These are phyloP conservation scores for Epichloe scottii DNA, from an alignment of 2,329 filamentous ascomycete species.

Conservation along the genomic window DNA sequence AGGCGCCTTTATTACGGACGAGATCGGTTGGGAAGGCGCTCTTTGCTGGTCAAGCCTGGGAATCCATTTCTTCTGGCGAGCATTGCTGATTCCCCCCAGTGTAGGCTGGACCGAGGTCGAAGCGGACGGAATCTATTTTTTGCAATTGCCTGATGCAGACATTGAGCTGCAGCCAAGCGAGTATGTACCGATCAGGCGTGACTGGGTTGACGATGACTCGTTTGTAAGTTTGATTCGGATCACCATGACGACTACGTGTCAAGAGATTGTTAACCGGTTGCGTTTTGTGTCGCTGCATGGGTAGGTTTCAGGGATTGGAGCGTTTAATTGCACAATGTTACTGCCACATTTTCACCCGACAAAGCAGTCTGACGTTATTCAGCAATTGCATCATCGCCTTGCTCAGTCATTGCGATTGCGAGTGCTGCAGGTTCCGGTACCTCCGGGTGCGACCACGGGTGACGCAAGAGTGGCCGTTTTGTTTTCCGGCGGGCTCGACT, in stretches of 20 bases:
- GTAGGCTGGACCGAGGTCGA: slow-evolving; percentile 66
- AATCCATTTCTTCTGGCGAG: slow-evolving; percentile 53
- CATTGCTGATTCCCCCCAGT: slow-evolving; percentile 40
- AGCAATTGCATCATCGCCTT: slow-evolving; percentile 40
- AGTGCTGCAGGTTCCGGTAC: slow-evolving; percentile 51
- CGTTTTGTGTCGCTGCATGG: slow-evolving; percentile 7
- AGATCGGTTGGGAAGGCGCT: slow-evolving; percentile 78
- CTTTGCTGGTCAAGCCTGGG: slow-evolving; percentile 52
- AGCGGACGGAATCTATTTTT: slow-evolving; percentile 66
- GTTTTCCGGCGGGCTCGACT: slow-evolving; percentile 92
- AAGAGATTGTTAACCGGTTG: slow-evolving; percentile 16
- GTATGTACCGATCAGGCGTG: slow-evolving; percentile 12
- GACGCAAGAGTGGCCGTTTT: slow-evolving; percentile 59
- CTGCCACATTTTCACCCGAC: slow-evolving; percentile 14
- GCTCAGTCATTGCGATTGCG: slow-evolving; percentile 50
- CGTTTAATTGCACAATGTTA: slow-evolving; percentile 37
- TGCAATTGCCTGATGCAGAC: slow-evolving; percentile 35
- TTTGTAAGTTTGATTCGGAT: slow-evolving; percentile 29
- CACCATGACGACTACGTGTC: background rate
- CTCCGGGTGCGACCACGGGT: slow-evolving; percentile 24
- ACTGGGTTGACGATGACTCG: slow-evolving; percentile 23
- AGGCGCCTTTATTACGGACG: slow-evolving; percentile 66
- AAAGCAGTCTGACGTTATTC: slow-evolving; percentile 34
- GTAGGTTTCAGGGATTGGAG: slow-evolving; percentile 41
- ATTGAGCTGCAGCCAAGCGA: slow-evolving; percentile 1